Evolutionary conservation across 495 filamentous ascomycete genomes (phyloP).

Genomic region (Diplogelasinospora grovesii): DNA sequence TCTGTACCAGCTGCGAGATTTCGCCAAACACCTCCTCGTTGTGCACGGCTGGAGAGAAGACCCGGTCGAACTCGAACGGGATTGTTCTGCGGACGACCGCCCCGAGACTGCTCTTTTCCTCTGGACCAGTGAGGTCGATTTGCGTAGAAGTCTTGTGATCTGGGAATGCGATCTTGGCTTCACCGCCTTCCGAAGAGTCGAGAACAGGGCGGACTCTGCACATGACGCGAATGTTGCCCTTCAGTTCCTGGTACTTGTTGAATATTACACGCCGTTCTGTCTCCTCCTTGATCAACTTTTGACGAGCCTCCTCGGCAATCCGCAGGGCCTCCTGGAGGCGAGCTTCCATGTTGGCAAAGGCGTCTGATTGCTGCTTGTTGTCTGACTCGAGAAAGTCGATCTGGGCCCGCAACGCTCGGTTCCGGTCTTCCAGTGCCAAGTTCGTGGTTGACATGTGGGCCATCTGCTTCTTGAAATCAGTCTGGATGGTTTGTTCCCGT

Average conservation of each 20-base stretch:
- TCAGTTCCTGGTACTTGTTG: slow-evolving; percentile 97
- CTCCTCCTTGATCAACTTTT: slow-evolving; percentile 86
- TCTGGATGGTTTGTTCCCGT: slow-evolving; percentile 36
- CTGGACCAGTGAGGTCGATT: slow-evolving; percentile 72
- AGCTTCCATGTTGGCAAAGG: slow-evolving; percentile 69
- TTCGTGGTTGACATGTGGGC: slow-evolving; percentile 56
- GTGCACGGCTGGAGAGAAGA: slow-evolving; percentile 69
- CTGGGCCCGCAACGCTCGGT: slow-evolving; percentile 65
- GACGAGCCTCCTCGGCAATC: slow-evolving; percentile 60
- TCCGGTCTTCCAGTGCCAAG: slow-evolving; percentile 63
- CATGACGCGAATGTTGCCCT: slow-evolving; percentile 98
- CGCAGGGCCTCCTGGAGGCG: slow-evolving; percentile 69
- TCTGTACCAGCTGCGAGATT: slow-evolving; percentile 95
- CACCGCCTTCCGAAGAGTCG: slow-evolving; percentile 47
- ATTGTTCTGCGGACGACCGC: slow-evolving; percentile 66
- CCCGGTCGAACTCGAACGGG: slow-evolving; percentile 87
- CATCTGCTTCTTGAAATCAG: slow-evolving; percentile 43
- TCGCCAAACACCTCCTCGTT: slow-evolving; percentile 93
- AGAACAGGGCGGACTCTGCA: slow-evolving; percentile 88
- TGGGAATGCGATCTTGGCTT: slow-evolving; percentile 68
- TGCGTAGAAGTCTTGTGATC: slow-evolving; percentile 78
- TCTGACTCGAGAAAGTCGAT: slow-evolving; percentile 86
- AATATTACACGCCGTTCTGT: slow-evolving; percentile 86
- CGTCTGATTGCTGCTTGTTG: slow-evolving; percentile 73
- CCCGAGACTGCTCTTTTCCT: slow-evolving; percentile 79